Base-by-base conservation (phyloP, 164 flowering plant species). In the Vitis riparia region DNA sequence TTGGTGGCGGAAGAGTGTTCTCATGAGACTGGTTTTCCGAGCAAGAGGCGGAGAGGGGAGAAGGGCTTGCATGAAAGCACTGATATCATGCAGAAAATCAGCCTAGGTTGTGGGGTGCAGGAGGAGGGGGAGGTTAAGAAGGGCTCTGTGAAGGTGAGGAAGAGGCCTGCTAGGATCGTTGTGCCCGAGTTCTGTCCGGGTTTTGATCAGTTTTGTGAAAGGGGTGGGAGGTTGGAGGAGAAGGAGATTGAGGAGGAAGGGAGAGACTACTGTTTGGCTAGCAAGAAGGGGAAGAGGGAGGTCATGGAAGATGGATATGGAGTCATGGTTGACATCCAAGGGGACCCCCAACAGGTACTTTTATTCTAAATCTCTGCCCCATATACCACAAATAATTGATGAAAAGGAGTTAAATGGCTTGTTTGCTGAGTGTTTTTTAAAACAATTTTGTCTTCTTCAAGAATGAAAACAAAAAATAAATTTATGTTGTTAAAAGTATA, bases 221-320 rank as follows among this genome's bases (percentile, higher is more conserved):
- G 30, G 51, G 52, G 48, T 9, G 30, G 56, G 63, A 61, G 60
- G 37, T 7, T n/a, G 14, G 78, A 51, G 53, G 63, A 57, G 9
- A 63, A 70, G 16, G 81, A 74, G 23, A 47, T 76, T 55, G 77
- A 73, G 56, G 69, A 76, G 29, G 67, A 76, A 65, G 84, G 85
- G 9, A 68, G 64, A 65, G 82, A 75, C 63, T 83, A 66, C 53
- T 69, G 6, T 71, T 29, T 85, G 72, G 79, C 76, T 11, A 59
- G 81, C 52, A 86, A 76, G 76, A 78, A 70, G 65, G 89, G 89
- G 66, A 80, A 73, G 68, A 78, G 85, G 69, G 75, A 58, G 55
- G 69, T 65, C 56, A 80, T 86, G 87, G 85, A 83, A 59, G 89
- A 86, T 74, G 71, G 74, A 1, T 78, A 78, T 64, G 72, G 67